These are phyloP conservation scores for Claviceps quebecensis DNA, from an alignment of 2,329 filamentous ascomycete genomes.

Conservation along the genomic window DNA sequence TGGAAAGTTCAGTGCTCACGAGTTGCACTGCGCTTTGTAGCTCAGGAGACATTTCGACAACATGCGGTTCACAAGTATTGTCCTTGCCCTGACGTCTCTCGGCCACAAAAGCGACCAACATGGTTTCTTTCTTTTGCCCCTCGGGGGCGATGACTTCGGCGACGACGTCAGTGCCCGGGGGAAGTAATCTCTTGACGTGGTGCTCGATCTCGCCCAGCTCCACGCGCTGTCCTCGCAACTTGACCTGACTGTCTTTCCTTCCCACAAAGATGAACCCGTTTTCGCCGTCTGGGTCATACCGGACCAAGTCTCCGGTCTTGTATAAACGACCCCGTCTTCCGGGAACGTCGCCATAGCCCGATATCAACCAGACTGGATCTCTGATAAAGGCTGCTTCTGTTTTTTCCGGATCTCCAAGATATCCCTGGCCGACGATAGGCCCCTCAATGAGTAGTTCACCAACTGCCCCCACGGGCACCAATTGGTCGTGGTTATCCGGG, in stretches of 20 bases:
- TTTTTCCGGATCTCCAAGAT: slow-evolving; percentile 31
- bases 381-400: slow-evolving; percentile 31
- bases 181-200: not conserved
- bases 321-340: slow-evolving; percentile 20
- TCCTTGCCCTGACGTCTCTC: not conserved
- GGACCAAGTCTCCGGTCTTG: slow-evolving; percentile 33
- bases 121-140: not conserved
- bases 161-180: not conserved
- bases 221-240: slow-evolving; percentile 38
- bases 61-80: not conserved
- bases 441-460: slow-evolving; percentile 27
- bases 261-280: slow-evolving; percentile 27
- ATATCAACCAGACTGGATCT: slow-evolving; percentile 16
- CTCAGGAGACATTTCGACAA: not conserved
- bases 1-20: not conserved
- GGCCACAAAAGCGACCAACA: slow-evolving; percentile 1
- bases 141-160: not conserved
- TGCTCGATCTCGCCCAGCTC: slow-evolving; percentile 24
- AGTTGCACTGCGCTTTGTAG: not conserved
- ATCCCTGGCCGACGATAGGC: slow-evolving; percentile 32
- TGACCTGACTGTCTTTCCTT: slow-evolving; percentile 40
- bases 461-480: slow-evolving; percentile 17
- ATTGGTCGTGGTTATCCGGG: slow-evolving; percentile 1
- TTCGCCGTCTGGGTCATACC: slow-evolving; percentile 18
- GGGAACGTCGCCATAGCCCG: not conserved